Evolutionary conservation across 202 grass and related monocot genomes (phyloP).

Genomic region (Hordeum pubiflorum): DNA sequence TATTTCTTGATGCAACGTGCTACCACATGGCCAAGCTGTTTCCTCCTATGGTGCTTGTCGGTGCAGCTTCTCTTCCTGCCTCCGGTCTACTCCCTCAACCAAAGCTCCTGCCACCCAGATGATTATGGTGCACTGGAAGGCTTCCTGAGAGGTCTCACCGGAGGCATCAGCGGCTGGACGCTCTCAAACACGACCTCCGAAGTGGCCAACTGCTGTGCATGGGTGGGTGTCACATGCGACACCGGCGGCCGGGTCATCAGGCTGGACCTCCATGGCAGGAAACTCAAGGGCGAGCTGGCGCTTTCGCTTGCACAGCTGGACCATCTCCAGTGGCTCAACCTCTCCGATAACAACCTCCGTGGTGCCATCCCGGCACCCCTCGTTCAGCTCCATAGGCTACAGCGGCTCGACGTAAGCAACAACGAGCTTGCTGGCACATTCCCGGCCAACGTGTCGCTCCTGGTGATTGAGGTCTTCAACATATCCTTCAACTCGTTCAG

Average conservation of each 20-base stretch:
- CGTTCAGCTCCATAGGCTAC: conserved; percentile 44
- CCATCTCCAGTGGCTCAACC: conserved; percentile 62
- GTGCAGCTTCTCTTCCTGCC: conserved; percentile 25
- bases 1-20: conserved; percentile 18
- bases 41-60: conserved; percentile 34
- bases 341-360: conserved; percentile 55
- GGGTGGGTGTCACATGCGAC: conserved; percentile 54
- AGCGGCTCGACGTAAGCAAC: conserved; percentile 58
- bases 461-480: conserved; percentile 60
- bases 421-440: conserved; percentile 53
- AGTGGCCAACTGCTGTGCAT: conserved; percentile 48
- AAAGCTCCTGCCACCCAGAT: conserved; percentile 48
- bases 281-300: conserved; percentile 51
- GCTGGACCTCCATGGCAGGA: conserved; percentile 72
- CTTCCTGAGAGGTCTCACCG: conserved; percentile 39
- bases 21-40: conserved; percentile 22
- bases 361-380: conserved; percentile 47
- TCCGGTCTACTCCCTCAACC: conserved; percentile 27
- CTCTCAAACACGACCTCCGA: conserved; percentile 29
- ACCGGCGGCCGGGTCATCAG: conserved; percentile 33
- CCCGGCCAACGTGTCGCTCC: conserved; percentile 48
- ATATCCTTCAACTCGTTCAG: conserved; percentile 68
- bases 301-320: conserved; percentile 50
- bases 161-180: conserved; percentile 35
- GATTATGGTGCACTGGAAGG: conserved; percentile 55